A percentile compares a stretch with the other conserved stretches of the same genome.
phyloP scores from a whole-genome alignment of 805 yeast species.

The Lipomyces lipofer region DNA sequence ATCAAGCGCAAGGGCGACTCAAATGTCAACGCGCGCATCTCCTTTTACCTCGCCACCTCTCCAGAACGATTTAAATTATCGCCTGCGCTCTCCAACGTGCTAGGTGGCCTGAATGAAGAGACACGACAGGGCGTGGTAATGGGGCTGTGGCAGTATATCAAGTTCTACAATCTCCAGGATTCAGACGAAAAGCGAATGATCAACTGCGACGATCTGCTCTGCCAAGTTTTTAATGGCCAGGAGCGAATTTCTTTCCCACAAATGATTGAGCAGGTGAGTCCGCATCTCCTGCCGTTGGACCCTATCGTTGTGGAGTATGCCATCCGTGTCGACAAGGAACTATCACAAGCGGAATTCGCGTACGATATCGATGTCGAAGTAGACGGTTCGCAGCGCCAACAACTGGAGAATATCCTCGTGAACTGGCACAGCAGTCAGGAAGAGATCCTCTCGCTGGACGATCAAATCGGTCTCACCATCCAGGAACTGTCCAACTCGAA shows the following conservation, averaged over 20 bases:
- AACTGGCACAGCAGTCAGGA: constrained; percentile 46
- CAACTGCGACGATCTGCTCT: constrained; percentile 51
- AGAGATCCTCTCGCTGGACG: constrained; percentile 47
- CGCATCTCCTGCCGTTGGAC: constrained; percentile 70
- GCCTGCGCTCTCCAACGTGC: constrained; percentile 63
- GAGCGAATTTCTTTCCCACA: constrained; percentile 65
- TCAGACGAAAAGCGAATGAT: constrained; percentile 56
- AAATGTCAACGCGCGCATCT: constrained; percentile 66
- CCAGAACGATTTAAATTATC: constrained; percentile 68
- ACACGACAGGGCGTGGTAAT: constrained; percentile 85
- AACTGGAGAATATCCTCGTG: constrained; percentile 42
- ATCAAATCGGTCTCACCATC: constrained; percentile 48
- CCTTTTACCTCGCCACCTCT: constrained; percentile 76
- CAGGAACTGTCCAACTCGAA: constrained; percentile 54
- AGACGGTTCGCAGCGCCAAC: constrained; percentile 42
- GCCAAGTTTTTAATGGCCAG: constrained; percentile 49
- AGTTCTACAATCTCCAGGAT: constrained; percentile 64
- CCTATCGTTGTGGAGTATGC: constrained; percentile 79
- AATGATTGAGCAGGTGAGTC: constrained; percentile 66
- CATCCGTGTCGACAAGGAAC: constrained; percentile 73
- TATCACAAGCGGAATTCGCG: constrained; percentile 50
- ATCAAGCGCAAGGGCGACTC: constrained; percentile 74
- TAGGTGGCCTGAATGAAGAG: constrained; percentile 69
- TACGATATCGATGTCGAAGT: constrained; percentile 70
- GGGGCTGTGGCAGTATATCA: constrained; percentile 73